phyloP scores from a whole-genome alignment of 345 rosid species.

The Euclidium syriacum region DNA sequence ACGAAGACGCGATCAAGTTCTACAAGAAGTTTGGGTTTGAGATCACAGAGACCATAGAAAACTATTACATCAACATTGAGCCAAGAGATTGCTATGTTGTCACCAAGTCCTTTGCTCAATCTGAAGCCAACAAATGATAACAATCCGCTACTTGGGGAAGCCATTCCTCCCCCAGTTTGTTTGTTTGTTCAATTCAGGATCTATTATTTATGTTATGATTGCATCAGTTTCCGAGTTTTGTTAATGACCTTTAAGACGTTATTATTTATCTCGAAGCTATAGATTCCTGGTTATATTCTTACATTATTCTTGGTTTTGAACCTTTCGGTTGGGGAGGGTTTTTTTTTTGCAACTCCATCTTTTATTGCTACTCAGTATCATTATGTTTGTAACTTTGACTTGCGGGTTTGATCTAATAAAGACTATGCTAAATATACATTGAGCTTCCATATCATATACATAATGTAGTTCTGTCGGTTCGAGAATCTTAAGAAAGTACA shows the following conservation, averaged over 20 bases:
- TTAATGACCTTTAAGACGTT: conserved; percentile 11
- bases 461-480: background rate
- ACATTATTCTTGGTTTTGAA: no score
- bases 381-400: no score
- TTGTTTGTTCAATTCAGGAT: conserved; percentile 3
- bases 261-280: background rate
- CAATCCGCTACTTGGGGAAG: conserved; percentile 4
- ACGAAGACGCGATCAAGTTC: conserved; percentile 92
- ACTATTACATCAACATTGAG: conserved; percentile 76
- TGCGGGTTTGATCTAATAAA: background rate
- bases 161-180: conserved; percentile 21
- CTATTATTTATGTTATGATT: conserved; percentile 1
- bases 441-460: background rate
- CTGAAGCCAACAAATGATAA: conserved; percentile 51
- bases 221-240: background rate
- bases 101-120: conserved; percentile 49
- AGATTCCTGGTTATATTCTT: background rate
- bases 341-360: background rate
- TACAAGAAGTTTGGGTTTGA: conserved; percentile 92
- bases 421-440: background rate
- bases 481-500: background rate
- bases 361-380: background rate
- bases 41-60: conserved; percentile 73
- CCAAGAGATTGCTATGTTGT: conserved; percentile 88
- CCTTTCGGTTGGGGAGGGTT: background rate